Percentiles rank a stretch among this genome's conserved stretches.
Evolutionary conservation across 352 stramenopile genomes (phyloP).

Genomic region (Aphanomyces invadans): DNA sequence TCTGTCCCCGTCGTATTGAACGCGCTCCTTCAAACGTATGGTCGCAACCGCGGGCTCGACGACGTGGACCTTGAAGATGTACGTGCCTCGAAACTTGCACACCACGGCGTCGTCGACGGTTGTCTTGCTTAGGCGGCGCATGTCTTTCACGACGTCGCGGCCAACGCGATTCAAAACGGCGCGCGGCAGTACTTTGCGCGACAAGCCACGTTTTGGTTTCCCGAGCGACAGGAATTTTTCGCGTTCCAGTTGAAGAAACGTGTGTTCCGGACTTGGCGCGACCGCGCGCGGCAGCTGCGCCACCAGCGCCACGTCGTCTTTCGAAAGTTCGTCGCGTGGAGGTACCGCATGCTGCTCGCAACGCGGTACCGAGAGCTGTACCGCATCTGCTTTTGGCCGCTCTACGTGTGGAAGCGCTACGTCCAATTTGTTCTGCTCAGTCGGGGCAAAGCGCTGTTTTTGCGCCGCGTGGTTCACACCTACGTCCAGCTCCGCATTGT

Average conservation of each 20-base stretch:
- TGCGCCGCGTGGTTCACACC: conserved; percentile 44
- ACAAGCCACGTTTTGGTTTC: conserved; percentile 41
- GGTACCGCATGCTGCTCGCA: conserved; percentile 40
- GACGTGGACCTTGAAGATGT: conserved; percentile 37
- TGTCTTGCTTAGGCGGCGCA: conserved; percentile 25
- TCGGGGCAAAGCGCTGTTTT: conserved; percentile 45
- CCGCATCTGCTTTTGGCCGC: conserved; percentile 62
- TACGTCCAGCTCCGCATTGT: conserved; percentile 58
- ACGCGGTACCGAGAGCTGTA: conserved; percentile 52
- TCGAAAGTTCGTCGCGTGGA: conserved; percentile 59
- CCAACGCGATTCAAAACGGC: conserved; percentile 43
- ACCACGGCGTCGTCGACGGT: neutral
- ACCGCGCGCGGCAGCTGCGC: conserved; percentile 37
- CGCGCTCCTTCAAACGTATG: conserved; percentile 67
- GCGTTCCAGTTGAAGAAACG: conserved; percentile 51
- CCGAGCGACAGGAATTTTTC: conserved; percentile 52
- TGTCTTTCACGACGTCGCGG: conserved; percentile 49
- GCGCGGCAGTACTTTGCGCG: conserved; percentile 36
- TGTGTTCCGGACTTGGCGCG: conserved; percentile 41
- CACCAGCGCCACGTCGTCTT: conserved; percentile 36
- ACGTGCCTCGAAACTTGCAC: conserved; percentile 20
- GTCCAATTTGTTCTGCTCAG: conserved; percentile 62
- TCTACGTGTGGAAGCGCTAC: conserved; percentile 73
- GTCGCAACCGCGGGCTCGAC: conserved; percentile 71
- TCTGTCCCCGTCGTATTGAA: conserved; percentile 35